Base-by-base conservation (phyloP, 164 flowering plant genomes). In the Vitis labrusca region DNA sequence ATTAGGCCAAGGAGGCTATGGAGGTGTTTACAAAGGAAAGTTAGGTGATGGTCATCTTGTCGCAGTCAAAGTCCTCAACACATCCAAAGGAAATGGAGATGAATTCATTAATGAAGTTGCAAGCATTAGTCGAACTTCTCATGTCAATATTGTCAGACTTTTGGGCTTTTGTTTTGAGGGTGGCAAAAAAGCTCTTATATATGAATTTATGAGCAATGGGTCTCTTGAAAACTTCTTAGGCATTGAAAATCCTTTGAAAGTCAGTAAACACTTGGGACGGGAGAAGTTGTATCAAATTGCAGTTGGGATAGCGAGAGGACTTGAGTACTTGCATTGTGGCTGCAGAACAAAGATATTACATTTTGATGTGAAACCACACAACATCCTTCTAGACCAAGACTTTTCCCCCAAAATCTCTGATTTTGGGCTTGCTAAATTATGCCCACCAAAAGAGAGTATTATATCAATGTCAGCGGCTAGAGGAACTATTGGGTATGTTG, bases 341-440 rank as follows among this genome's bases (percentile, higher is more conserved):
- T 61, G 64, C 5, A 61, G 44, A 2, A 61, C 64, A 37, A 14
- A n/a, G 37, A 61, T 61, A 16, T 60, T 60, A 16, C 37, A 60
- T 60, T 60, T 60, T 29, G 63, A 60, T 47, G 32, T 60, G 32
- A 60, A 60, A 60, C 63, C 47, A 11, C 6, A 32, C 44, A 32
- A 32, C 6, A 32, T 32, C 44, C 44, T 32, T 32, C 2, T 32
- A 32, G 44, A 32, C 44, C 44, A 32, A 32, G 44, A 32, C 6
- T 32, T 32, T 32, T 3, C 44, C 6, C 44, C 44, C 63, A 60
- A 60, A 13, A 60, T 60, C 8, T 15, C 63, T 23, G 63, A 60
- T 60, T 60, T 60, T 60, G 63, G 63, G 47, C 37, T 60, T 23
- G 47, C 47, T 1, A 29, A 60, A 59, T 5, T 59, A 10, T 27